These are phyloP conservation scores for Pelargonium citronellum DNA, from an alignment of 441 rosid species.

Conservation along the genomic window DNA sequence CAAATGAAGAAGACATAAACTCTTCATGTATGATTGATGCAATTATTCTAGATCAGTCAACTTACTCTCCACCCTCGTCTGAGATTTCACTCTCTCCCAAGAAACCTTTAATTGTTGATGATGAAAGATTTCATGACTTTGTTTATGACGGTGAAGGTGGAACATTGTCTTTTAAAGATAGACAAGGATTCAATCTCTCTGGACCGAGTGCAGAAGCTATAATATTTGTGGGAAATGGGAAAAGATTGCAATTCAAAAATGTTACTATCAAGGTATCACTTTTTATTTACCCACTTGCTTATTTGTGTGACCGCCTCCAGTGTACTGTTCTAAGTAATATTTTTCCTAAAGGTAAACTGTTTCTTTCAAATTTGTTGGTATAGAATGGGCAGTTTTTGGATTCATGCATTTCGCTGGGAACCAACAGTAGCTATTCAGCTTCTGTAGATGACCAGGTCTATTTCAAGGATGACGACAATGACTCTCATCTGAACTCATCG, in stretches of 20 bases:
- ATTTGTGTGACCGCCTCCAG: conserved; percentile 9
- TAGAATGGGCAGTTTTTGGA: conserved; percentile 86
- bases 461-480: conserved; percentile 48
- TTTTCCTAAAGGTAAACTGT: not conserved
- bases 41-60: conserved; percentile 54
- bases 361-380: conserved; percentile 15
- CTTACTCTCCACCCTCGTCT: conserved; percentile 55
- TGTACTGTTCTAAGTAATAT: conserved; percentile 10
- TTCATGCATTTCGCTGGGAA: conserved; percentile 80
- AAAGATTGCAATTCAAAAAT: conserved; percentile 76
- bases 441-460: conserved; percentile 59
- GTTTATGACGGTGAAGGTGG: conserved; percentile 94
- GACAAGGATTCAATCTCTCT: conserved; percentile 53
- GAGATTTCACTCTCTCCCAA: conserved; percentile 70
- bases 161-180: conserved; percentile 59
- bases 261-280: conserved; percentile 64
- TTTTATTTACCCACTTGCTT: conserved; percentile 9
- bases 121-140: conserved; percentile 65
- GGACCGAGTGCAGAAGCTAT: conserved; percentile 66
- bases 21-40: conserved; percentile 49
- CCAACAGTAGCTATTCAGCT: conserved; percentile 73
- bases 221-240: conserved; percentile 74
- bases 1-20: conserved; percentile 63
- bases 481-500: conserved; percentile 27
- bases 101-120: conserved; percentile 80